phyloP scores from a whole-genome alignment of 1,139 yeast genomes.

The Groenewaldozyma sp. region DNA sequence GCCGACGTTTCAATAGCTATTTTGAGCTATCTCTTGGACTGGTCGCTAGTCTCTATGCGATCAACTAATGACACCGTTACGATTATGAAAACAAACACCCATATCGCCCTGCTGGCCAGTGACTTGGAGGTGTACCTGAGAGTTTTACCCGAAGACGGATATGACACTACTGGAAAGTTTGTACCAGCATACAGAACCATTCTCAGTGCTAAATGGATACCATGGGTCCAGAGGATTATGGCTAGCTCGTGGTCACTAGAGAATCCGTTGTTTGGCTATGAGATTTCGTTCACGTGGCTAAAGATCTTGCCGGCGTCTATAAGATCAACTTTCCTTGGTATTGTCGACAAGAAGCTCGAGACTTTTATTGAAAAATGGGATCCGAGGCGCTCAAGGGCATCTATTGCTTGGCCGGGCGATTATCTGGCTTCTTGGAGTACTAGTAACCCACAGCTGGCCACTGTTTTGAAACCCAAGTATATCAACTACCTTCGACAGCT shows the following conservation, averaged over 20 bases:
- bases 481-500: background rate
- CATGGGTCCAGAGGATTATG: background rate
- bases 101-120: background rate
- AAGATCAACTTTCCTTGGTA: background rate
- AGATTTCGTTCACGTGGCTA: background rate
- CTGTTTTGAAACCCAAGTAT: background rate
- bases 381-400: background rate
- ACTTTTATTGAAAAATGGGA: conserved; percentile 2
- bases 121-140: background rate
- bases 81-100: background rate
- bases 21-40: background rate
- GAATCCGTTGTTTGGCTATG: background rate
- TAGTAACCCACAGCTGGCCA: background rate
- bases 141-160: background rate
- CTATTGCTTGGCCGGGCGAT: background rate
- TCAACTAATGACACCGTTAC: background rate
- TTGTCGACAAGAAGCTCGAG: background rate
- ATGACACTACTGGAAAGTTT: background rate
- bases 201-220: background rate
- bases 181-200: background rate
- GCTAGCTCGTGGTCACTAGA: background rate
- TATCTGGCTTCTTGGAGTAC: background rate
- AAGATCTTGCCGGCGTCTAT: background rate
- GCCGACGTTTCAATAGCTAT: background rate
- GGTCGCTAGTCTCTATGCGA: background rate